Evolutionary conservation across 768 basidiomycete species (phyloP), one percentile per base, ranked within the genome.

Genomic region (Macrocybe gigantea): DNA sequence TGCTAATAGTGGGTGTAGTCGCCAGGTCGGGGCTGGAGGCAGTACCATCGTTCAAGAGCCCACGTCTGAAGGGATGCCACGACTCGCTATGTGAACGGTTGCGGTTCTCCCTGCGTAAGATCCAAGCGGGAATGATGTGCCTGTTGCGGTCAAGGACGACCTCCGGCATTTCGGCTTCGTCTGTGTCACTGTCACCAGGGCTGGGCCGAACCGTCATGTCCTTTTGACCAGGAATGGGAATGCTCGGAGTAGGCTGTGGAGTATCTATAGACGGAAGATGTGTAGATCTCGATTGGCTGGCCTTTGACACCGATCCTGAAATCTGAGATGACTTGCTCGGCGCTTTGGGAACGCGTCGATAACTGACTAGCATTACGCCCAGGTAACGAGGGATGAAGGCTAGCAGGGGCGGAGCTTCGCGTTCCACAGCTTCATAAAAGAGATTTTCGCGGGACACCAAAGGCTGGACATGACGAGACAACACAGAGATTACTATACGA

Each of bases 291-390:
- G 63, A 47, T 56, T 60, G 41, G 57, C 62, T 38, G 62, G 65
- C 32, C 13, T 44, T 31, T 11, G 11, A n/a, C 11, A 31, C 8
- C 5, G 42, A 44, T 32, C 32, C 32, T 10, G 32, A 34, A 44
- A 5, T 8, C 29, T 44, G 32, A 33, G 32, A 34, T 6, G 15
- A 30, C 35, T 44, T 44, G 34, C 60, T 54, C 12, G 63, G 57
- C 9, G 64, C 58, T 57, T 75, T 82, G 10, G 77, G 68, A 36
- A 92, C 88, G 10, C 86, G 80, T 22, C 96, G 83, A 61, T 98
- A 98, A 45, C 87, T 95, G 57, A 99, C 95, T 37, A 98, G 78
- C 93, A 99, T 96, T 47, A 99, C 96, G 15, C 96, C 96, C 11
- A 99, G 75, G 65, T 99, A 99, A 38, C 94, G 85, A n/a, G 96